A percentile compares a stretch with the other conserved stretches of the same genome.
phyloP scores from a whole-genome alignment of 2,329 filamentous ascomycete genomes.

The Hypocreales sp. region DNA sequence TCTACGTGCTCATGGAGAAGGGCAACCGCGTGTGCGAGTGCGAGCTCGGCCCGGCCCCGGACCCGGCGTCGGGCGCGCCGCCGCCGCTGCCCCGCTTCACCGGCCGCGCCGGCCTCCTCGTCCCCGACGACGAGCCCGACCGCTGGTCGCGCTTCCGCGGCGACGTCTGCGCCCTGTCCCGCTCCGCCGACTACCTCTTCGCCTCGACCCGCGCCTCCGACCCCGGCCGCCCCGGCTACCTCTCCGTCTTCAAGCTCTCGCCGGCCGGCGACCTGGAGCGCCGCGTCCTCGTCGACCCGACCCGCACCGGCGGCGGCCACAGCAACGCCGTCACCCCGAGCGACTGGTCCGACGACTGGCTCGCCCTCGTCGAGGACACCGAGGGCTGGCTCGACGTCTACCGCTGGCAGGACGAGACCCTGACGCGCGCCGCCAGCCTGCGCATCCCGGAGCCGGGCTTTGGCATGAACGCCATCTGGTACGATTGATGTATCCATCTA shows the following conservation, averaged over 20 bases:
- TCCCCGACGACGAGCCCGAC: slow-evolving; percentile 52
- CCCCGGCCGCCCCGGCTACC: slow-evolving; percentile 63
- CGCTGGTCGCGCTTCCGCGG: slow-evolving; percentile 57
- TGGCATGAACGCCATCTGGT: slow-evolving; percentile 95
- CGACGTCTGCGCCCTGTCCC: slow-evolving; percentile 64
- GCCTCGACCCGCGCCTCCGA: slow-evolving; percentile 70
- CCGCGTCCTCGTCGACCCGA: slow-evolving; percentile 70
- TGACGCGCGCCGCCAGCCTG: slow-evolving; percentile 61
- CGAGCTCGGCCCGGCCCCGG: no score
- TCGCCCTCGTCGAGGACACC: slow-evolving; percentile 82
- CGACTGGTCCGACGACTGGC: slow-evolving; percentile 74
- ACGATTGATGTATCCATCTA: slow-evolving; percentile 32
- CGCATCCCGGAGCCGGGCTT: slow-evolving; percentile 79
- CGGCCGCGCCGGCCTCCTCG: slow-evolving; percentile 58
- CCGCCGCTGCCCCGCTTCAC: slow-evolving; percentile 69
- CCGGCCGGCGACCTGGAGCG: slow-evolving; percentile 55
- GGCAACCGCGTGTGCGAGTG: slow-evolving; percentile 75
- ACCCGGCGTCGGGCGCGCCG: slow-evolving; percentile 56
- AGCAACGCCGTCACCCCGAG: slow-evolving; percentile 78
- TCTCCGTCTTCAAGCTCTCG: slow-evolving; percentile 61
- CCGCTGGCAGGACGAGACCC: slow-evolving; percentile 67
- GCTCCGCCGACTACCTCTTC: slow-evolving; percentile 61
- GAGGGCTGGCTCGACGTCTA: slow-evolving; percentile 81
- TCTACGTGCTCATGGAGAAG: slow-evolving; percentile 83
- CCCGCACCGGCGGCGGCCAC: slow-evolving; percentile 74